These are phyloP conservation scores for Naematelia aurantialba DNA, from an alignment of 768 basidiomycete genomes.

Conservation along the genomic window DNA sequence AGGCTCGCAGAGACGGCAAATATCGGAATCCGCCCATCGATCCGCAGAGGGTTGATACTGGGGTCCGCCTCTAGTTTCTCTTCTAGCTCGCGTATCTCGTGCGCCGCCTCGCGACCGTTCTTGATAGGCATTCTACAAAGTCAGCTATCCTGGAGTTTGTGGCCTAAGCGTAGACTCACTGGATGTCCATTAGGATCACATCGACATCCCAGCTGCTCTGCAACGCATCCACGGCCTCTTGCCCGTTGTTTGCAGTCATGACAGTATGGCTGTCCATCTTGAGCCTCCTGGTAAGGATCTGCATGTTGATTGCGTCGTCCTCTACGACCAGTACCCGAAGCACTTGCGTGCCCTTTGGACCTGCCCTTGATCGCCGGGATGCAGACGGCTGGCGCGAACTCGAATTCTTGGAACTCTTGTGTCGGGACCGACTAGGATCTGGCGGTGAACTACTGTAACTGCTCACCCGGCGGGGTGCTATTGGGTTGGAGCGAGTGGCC, in stretches of 20 bases:
- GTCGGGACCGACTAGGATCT: background rate
- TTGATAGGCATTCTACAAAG: conserved; percentile 69
- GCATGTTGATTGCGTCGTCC: conserved; percentile 72
- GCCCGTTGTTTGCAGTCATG: conserved; percentile 67
- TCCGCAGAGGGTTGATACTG: conserved; percentile 53
- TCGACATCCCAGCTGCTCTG: conserved; percentile 63
- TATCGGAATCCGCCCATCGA: conserved; percentile 70
- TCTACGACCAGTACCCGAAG: conserved; percentile 41
- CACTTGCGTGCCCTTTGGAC: conserved; percentile 10
- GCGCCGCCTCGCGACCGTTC: conserved; percentile 67
- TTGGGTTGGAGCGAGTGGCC: background rate
- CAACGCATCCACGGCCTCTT: conserved; percentile 65
- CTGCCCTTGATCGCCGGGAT: background rate
- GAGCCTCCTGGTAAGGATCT: conserved; percentile 66
- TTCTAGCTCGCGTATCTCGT: conserved; percentile 65
- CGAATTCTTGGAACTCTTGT: conserved; percentile 1
- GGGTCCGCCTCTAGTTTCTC: conserved; percentile 22
- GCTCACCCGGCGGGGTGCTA: background rate
- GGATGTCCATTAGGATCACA: conserved; percentile 76
- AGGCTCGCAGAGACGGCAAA: conserved; percentile 78
- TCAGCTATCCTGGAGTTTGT: conserved; percentile 1
- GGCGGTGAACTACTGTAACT: background rate
- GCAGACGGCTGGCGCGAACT: background rate
- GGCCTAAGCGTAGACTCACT: conserved; percentile 55
- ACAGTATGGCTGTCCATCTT: conserved; percentile 65